Evolutionary conservation across 2,329 filamentous ascomycete species (phyloP).

Genomic region (Cercospora brassicicola): DNA sequence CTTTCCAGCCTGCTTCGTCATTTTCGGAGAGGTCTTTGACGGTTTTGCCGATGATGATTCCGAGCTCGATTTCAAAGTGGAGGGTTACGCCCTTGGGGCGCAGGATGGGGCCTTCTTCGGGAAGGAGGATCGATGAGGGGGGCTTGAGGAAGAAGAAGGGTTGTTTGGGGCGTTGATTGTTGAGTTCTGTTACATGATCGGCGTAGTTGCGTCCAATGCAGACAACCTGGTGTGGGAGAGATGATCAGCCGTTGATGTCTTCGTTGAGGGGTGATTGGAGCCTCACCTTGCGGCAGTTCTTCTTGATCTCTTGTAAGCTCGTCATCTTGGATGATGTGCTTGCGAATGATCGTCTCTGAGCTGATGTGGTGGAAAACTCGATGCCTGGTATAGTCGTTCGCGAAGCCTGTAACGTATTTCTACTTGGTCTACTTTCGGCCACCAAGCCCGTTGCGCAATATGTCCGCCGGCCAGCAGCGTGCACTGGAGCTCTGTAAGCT

Average conservation of each 20-base stretch:
- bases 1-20: constrained; percentile 74
- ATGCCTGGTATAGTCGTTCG: neutral
- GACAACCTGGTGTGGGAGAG: constrained; percentile 61
- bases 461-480: constrained; percentile 10
- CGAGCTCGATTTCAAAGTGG: constrained; percentile 95
- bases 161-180: constrained; percentile 82
- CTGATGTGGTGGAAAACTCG: neutral
- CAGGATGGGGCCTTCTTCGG: constrained; percentile 74
- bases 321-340: constrained; percentile 25
- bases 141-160: constrained; percentile 99
- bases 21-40: constrained; percentile 72
- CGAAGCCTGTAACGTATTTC: neutral
- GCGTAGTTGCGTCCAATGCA: constrained; percentile 97
- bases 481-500: constrained; percentile 12
- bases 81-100: constrained; percentile 79
- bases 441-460: constrained; percentile 10
- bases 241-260: neutral
- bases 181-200: constrained; percentile 91
- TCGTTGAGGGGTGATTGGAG: neutral
- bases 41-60: constrained; percentile 79
- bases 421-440: constrained; percentile 6
- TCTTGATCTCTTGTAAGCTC: constrained; percentile 38
- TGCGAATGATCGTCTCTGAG: constrained; percentile 17
- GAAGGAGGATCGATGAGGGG: constrained; percentile 77
- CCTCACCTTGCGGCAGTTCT: constrained; percentile 51